Conservation (phyloP, 2,329 filamentous ascomycete genomes). For the Fusarium albidum region DNA sequence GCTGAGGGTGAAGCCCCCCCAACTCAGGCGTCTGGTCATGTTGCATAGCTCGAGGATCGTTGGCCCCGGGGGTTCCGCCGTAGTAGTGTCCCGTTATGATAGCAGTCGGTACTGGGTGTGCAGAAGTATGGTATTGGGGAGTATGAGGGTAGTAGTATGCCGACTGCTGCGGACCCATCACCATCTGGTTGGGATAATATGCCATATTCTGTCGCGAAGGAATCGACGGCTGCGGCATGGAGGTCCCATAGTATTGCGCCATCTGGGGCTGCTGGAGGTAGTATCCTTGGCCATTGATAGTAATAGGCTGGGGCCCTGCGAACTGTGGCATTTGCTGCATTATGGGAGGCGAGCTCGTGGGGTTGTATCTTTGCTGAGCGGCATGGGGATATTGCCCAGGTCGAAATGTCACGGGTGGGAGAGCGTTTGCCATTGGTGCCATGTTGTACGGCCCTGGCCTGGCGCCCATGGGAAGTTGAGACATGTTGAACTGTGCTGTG, state of each 20-base stretch:
- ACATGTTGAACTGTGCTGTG: constrained; percentile 53
- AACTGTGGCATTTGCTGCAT: constrained; percentile 53
- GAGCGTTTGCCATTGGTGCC: constrained; percentile 52
- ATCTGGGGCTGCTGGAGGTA: constrained; percentile 57
- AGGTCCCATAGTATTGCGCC: constrained; percentile 54
- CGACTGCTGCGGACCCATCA: constrained; percentile 52
- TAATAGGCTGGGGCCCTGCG: constrained; percentile 47
- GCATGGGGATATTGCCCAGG: constrained; percentile 48
- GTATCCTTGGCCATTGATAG: constrained; percentile 53
- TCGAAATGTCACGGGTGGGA: constrained; percentile 53
- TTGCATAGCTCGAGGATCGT: constrained; percentile 37
- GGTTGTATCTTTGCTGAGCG: constrained; percentile 45
- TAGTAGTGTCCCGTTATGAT: constrained; percentile 48
- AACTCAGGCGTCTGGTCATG: constrained; percentile 19
- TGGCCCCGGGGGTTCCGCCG: constrained; percentile 33
- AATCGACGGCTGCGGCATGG: constrained; percentile 48
- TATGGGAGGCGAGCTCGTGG: constrained; percentile 48
- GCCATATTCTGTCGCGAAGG: constrained; percentile 49
- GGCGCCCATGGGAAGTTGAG: constrained; percentile 34
- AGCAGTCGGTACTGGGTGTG: constrained; percentile 42
- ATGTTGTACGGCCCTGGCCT: constrained; percentile 55
- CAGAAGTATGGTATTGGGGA: constrained; percentile 48
- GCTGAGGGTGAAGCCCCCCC: constrained; percentile 11
- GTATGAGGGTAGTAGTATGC: constrained; percentile 56
- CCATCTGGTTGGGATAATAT: constrained; percentile 55